Evolutionary conservation across 345 rosid genomes (phyloP), one percentile per base, ranked within the genome.

Genomic region (Fremontodendron californicum): DNA sequence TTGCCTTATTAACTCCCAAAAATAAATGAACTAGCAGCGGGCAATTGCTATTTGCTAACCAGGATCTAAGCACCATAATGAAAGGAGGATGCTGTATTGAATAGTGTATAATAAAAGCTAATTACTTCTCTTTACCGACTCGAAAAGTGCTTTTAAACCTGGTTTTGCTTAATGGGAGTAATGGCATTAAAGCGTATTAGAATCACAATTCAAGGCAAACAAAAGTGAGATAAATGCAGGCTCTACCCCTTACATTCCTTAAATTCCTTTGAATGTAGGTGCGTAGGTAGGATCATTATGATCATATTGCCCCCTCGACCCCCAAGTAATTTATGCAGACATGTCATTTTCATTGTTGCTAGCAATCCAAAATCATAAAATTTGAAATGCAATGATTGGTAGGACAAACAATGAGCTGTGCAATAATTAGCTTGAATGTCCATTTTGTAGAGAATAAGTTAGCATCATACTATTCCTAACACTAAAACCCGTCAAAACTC

Each of bases 401-500:
- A 45, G 37, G 45, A 43, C 27, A 69, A 46, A 27, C 64, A 27
- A 27, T 13, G n/a, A 27, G 3, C 7, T 16, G 35, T 68, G 40
- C 39, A 69, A 69, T 45, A 45, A 69, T 69, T 69, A 45, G 73
- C 37, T 69, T 46, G 73, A 69, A 69, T 25, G 73, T 45, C 73
- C 11, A 40, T 67, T 67, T 43, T 68, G 35, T 1, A 43, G 72
- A 43, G 19, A 66, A 40, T 4, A 40, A 11, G 71, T 66, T 21
- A 11, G 33, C 51, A 67, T 67, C 72, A 45, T 43, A 2, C 19
- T 2, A 16, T 0, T 5, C 4, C 55, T 54, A 8, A 55, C 13
- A 0, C 5, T 2, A n/a, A n/a, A 8, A 23, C 54, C 3, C 52
- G 23, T 45, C 11, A 43, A 23, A 68, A 25, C 35, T 6, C 35